A percentile compares a stretch with the other conserved stretches of the same genome.
Conservation (phyloP, 768 basidiomycete genomes). For the Chalciporus pseudorubinellus region DNA sequence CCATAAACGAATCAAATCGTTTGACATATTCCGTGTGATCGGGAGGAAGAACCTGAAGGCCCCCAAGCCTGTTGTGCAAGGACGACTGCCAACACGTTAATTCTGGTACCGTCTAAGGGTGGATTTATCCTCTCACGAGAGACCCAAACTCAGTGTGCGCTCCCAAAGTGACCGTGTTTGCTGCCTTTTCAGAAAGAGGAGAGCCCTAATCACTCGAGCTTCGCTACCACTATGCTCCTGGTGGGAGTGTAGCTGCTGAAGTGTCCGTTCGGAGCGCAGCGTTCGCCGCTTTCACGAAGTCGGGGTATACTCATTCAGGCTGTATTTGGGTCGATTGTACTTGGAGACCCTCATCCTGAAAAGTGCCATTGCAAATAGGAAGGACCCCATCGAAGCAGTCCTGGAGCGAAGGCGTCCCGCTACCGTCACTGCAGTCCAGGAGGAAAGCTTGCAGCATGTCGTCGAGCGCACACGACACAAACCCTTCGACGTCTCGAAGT, state of each 20-base stretch:
- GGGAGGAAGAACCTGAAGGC: constrained; percentile 65
- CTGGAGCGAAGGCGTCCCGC: too few species aligned
- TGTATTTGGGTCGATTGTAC: too few species aligned
- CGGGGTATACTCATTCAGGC: too few species aligned
- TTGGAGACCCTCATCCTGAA: too few species aligned
- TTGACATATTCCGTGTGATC: constrained; percentile 59
- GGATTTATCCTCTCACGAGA: constrained; percentile 39
- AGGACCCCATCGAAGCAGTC: too few species aligned
- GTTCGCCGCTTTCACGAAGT: too few species aligned
- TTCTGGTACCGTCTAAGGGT: not conserved
- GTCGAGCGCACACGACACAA: not conserved
- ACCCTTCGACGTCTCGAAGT: not conserved
- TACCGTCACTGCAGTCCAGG: not conserved
- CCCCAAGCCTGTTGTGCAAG: constrained; percentile 68
- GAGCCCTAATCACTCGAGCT: constrained; percentile 50
- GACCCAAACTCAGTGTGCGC: constrained; percentile 76
- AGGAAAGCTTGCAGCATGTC: not conserved
- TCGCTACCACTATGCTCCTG: constrained; percentile 57
- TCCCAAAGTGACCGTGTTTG: constrained; percentile 47
- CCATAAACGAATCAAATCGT: too few species aligned
- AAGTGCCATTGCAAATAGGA: too few species aligned
- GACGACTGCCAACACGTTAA: constrained; percentile 43
- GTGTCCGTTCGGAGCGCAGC: constrained; percentile 35
- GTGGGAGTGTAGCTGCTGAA: constrained; percentile 42
- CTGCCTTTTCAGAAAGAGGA: constrained; percentile 28